Percentiles rank a stretch among this genome's conserved stretches.
phyloP scores from a whole-genome alignment of 2,329 filamentous ascomycete species.

The Talaromyces sp. region DNA sequence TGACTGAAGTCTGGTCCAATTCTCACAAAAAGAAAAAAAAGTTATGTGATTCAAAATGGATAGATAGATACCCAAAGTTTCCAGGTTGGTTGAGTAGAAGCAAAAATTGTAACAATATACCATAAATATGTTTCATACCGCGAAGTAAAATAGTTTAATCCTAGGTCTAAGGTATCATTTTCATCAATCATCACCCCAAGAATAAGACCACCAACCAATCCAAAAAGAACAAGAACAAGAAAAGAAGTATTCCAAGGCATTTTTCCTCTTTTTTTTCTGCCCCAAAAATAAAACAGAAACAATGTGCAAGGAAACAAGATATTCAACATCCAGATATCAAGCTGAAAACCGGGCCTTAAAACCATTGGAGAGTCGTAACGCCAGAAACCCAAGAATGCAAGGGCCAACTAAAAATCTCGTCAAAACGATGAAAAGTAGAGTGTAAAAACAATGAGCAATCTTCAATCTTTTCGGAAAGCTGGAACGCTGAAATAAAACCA shows the following conservation, averaged over 20 bases:
- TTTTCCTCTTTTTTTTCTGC: not conserved
- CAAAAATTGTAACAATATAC: not conserved
- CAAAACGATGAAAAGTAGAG: not conserved
- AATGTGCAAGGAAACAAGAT: not conserved
- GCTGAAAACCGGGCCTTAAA: not conserved
- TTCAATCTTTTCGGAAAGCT: not conserved
- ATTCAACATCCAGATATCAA: not conserved
- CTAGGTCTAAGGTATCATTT: conserved; percentile 6
- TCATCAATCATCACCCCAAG: not conserved
- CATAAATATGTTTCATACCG: not conserved
- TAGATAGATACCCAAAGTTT: conserved; percentile 8
- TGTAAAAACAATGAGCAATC: not conserved
- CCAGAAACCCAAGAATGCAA: not conserved
- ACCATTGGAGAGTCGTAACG: not conserved
- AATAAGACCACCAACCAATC: not conserved
- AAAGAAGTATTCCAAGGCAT: not conserved
- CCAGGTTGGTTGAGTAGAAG: not conserved
- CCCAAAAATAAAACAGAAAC: not conserved
- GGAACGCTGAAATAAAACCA: not conserved
- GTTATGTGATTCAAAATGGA: not conserved
- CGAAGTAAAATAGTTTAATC: not conserved
- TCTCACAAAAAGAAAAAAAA: too few species aligned
- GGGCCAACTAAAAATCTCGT: not conserved
- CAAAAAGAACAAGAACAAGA: not conserved
- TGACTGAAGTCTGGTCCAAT: not conserved